Evolutionary conservation across 805 yeast genomes (phyloP).

Genomic region (Debaryomyces maramus): DNA sequence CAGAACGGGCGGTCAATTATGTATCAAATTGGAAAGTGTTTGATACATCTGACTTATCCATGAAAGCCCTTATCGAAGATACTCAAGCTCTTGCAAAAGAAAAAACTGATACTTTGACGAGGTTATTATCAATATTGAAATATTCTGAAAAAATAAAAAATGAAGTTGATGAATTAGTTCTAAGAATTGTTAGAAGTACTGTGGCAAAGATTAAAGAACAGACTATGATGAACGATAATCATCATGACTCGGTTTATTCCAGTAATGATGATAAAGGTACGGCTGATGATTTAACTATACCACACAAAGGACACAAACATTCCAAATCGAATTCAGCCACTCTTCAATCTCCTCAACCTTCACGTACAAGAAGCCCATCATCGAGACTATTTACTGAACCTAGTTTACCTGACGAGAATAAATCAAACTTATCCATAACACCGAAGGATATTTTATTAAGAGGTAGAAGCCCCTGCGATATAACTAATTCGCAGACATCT

Average conservation of each 20-base stretch:
- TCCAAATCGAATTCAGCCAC: slow-evolving; percentile 7
- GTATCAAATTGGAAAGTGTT: slow-evolving; percentile 48
- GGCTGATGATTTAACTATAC: too few species aligned
- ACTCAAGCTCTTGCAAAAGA: slow-evolving; percentile 59
- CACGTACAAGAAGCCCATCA: slow-evolving; percentile 29
- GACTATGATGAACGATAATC: slow-evolving; percentile 18
- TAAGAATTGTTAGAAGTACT: slow-evolving; percentile 62
- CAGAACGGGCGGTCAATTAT: slow-evolving; percentile 53
- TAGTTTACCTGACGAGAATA: slow-evolving; percentile 11
- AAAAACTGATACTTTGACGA: slow-evolving; percentile 66
- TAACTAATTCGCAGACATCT: slow-evolving; percentile 1
- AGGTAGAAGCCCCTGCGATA: slow-evolving; percentile 16
- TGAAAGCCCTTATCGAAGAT: slow-evolving; percentile 61
- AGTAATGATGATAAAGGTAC: slow-evolving; percentile 5
- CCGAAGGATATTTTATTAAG: slow-evolving; percentile 45
- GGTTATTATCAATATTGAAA: slow-evolving; percentile 72
- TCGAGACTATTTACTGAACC: slow-evolving; percentile 14
- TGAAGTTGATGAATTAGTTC: slow-evolving; percentile 73
- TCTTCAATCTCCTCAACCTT: slow-evolving; percentile 37
- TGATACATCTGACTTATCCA: slow-evolving; percentile 63
- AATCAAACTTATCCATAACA: slow-evolving; percentile 38
- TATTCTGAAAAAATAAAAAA: slow-evolving; percentile 74
- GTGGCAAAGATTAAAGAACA: slow-evolving; percentile 52
- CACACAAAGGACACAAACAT: slow-evolving; percentile 13
- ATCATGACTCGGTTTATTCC: not conserved